phyloP scores from a whole-genome alignment of 78 protist genomes.

The Speleostelium caveatum region DNA sequence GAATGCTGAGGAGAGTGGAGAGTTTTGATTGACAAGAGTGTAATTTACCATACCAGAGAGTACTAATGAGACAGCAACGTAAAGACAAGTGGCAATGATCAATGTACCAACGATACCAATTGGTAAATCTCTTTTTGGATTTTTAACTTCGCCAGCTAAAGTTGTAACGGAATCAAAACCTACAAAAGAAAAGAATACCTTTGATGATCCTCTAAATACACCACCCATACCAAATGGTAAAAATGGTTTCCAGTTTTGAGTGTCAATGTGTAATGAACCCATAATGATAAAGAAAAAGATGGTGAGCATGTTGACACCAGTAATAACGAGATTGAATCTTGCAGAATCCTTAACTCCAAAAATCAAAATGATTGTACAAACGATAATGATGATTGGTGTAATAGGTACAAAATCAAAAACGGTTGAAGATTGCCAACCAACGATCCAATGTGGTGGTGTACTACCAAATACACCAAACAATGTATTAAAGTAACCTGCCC shows the following conservation, averaged over 20 bases:
- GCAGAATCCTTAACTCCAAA: conserved; percentile 81
- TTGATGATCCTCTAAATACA: conserved; percentile 67
- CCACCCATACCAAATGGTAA: conserved; percentile 82
- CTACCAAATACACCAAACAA: conserved; percentile 12
- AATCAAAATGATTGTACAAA: conserved; percentile 51
- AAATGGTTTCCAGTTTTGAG: conserved; percentile 65
- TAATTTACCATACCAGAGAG: conserved; percentile 72
- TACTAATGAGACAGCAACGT: conserved; percentile 74
- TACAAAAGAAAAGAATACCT: conserved; percentile 80
- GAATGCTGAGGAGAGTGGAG: conserved; percentile 52
- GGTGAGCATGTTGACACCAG: conserved; percentile 54
- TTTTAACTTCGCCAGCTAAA: conserved; percentile 75
- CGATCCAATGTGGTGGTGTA: conserved; percentile 21
- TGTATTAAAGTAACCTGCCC: conserved; percentile 62
- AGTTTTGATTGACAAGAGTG: background rate
- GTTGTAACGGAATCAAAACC: conserved; percentile 88
- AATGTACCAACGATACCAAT: conserved; percentile 82
- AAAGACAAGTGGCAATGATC: conserved; percentile 54
- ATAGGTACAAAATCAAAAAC: conserved; percentile 25
- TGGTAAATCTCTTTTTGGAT: conserved; percentile 85
- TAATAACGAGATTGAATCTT: conserved; percentile 30
- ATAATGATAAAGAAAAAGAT: conserved; percentile 62
- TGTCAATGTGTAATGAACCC: conserved; percentile 61
- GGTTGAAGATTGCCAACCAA: background rate
- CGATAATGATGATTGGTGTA: conserved; percentile 33